phyloP scores from a whole-genome alignment of 805 yeast species.

The Candida corydali region DNA sequence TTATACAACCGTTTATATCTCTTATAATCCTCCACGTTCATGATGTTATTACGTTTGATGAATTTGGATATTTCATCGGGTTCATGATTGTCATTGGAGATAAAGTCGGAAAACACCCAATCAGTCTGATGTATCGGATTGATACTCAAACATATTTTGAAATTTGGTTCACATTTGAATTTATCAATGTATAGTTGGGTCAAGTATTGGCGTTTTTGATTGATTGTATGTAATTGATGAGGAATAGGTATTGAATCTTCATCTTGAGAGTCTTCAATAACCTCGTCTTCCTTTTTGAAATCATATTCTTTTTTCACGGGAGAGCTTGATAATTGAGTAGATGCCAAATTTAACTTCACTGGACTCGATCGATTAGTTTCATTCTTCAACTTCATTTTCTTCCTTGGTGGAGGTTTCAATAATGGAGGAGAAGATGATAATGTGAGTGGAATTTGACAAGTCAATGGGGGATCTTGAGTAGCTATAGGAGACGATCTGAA shows the following conservation, averaged over 20 bases:
- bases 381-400: background rate
- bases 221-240: background rate
- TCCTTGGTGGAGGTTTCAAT: conserved; percentile 2
- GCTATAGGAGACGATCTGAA: conserved; percentile 5
- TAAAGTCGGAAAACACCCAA: conserved; percentile 37
- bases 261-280: conserved; percentile 15
- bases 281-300: conserved; percentile 5
- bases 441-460: background rate
- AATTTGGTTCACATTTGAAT: conserved; percentile 15
- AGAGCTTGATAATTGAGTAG: conserved; percentile 9
- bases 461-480: background rate
- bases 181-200: conserved; percentile 15
- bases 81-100: conserved; percentile 10
- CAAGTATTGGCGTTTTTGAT: conserved; percentile 7
- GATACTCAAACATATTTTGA: conserved; percentile 19
- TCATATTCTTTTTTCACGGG: too few relatives aligned
- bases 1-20: conserved; percentile 1
- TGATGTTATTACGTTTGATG: conserved; percentile 4
- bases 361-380: background rate
- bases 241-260: conserved; percentile 9
- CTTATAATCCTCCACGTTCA: conserved; percentile 6
- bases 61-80: conserved; percentile 3
- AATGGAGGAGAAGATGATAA: background rate
- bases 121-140: conserved; percentile 35
- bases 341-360: background rate